Base-by-base conservation (phyloP, 371 early-diverging fungal species). In the Circinella umbellata region DNA sequence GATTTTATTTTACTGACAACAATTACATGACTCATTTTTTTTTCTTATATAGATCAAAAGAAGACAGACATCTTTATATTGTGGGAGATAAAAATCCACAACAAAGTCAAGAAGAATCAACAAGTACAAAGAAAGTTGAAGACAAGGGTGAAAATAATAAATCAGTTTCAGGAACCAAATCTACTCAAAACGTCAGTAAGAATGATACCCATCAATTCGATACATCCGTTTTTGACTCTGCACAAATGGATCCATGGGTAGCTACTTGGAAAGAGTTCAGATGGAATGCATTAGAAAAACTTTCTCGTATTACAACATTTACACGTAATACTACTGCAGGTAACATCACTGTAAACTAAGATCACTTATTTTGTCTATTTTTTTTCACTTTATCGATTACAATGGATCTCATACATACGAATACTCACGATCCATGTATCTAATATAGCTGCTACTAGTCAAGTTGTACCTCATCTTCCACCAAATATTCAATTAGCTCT, bases 241-340 rank as follows among this genome's bases (percentile, higher is more conserved):
- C 81, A 1, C 81, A 79, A 47, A 83, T 83, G 84, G 84, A 81
- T 69, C 84, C 81, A 18, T 63, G 81, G 20, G 71, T 84, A 5
- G 78, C 81, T 15, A 81, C 87, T 18, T 80, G 89, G 48, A 91
- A 91, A 74, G 92, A 91, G 69, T 82, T 90, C 53, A 79, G 83
- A 4, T 96, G 96, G 94, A 88, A 88, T 64, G 84, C 91, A n/a
- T 76, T 95, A 57, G 94, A 94, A 71, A 81, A 86, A 38, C 92
- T 95, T 67, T 90, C 95, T 0, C 86, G 87, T 37, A 92, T 95
- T 2, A 93, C 96, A 0, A 83, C 87, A 34, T 88, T 92, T 57
- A 88, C 91, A 38, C 82, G 89, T 27, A 89, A 87, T 20, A 47
- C 57, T 4, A 57, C 93, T 0, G 90, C 92, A 35, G 80, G 86